Evolutionary conservation across 148 eudicot species (phyloP).

Genomic region (Pharnaceum exiguum): DNA sequence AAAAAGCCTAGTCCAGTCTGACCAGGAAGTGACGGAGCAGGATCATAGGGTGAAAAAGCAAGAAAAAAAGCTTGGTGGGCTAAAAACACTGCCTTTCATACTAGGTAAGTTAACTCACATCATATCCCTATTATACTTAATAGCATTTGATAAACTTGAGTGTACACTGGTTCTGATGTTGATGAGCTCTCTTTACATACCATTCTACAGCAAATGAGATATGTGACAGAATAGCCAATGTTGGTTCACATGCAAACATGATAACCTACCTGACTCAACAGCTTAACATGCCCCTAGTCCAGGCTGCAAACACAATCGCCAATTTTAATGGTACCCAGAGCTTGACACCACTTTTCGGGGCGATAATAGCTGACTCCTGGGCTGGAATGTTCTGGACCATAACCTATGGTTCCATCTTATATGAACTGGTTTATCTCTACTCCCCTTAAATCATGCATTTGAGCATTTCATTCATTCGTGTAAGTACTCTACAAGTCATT

Average conservation of each 20-base stretch:
- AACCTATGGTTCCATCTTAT: conserved; percentile 40
- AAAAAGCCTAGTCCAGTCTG: too few species aligned
- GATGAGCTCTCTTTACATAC: neutral
- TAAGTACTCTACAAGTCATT: neutral
- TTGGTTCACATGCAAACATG: conserved; percentile 58
- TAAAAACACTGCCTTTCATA: conserved; percentile 62
- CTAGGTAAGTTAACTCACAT: too few species aligned
- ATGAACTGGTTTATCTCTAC: conserved; percentile 33
- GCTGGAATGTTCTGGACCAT: conserved; percentile 64
- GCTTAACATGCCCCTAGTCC: conserved; percentile 47
- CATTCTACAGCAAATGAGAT: conserved; percentile 46
- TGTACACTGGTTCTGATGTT: neutral
- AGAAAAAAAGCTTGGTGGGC: conserved; percentile 42
- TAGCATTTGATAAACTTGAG: neutral
- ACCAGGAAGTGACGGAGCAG: conserved; percentile 15
- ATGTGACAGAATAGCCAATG: conserved; percentile 51
- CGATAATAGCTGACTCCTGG: conserved; percentile 53
- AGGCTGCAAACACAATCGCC: conserved; percentile 62
- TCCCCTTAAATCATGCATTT: neutral
- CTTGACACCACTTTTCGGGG: conserved; percentile 60
- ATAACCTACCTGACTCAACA: conserved; percentile 52
- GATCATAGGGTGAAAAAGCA: conserved; percentile 8
- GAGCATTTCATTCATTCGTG: neutral
- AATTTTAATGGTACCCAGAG: conserved; percentile 50
- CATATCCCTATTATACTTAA: too few species aligned